A percentile compares a stretch with the other conserved stretches of the same genome.
phyloP scores from a whole-genome alignment of 2,329 filamentous ascomycete genomes.

The Neopestalotiopsis sp. region DNA sequence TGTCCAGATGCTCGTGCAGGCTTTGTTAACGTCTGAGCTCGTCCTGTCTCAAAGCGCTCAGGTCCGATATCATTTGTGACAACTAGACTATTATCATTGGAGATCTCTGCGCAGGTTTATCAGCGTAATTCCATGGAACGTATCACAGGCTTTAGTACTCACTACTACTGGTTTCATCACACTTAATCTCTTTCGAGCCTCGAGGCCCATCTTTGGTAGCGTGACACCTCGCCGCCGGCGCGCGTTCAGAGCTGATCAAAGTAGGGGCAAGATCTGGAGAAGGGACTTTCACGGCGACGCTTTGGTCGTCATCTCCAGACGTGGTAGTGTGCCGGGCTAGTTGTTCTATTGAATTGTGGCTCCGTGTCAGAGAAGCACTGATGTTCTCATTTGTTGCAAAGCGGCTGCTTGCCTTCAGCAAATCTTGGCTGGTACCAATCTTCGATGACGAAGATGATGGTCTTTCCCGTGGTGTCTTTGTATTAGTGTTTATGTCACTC shows the following conservation, averaged over 20 bases:
- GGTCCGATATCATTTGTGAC: constrained; percentile 31
- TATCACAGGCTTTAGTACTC: not conserved
- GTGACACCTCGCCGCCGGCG: not conserved
- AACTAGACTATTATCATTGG: not conserved
- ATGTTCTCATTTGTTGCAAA: not conserved
- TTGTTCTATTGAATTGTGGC: not conserved
- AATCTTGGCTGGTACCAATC: not conserved
- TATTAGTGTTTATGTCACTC: not conserved
- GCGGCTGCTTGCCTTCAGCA: not conserved
- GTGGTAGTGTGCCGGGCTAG: not conserved
- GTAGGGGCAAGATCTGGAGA: not conserved
- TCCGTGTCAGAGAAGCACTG: not conserved
- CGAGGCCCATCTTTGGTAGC: not conserved
- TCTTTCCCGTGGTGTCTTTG: constrained; percentile 10
- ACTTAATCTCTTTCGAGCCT: not conserved
- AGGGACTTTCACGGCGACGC: not conserved
- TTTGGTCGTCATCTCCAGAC: not conserved
- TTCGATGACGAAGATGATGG: not conserved
- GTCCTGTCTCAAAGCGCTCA: constrained; percentile 37
- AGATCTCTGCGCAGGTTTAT: not conserved
- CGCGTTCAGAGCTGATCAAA: not conserved
- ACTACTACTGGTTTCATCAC: not conserved
- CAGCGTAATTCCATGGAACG: not conserved
- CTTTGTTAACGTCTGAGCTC: constrained; percentile 22
- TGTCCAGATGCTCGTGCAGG: not conserved